Evolutionary conservation across 164 flowering plant species (phyloP).

Genomic region (Kalanchoe fedtschenkoi): DNA sequence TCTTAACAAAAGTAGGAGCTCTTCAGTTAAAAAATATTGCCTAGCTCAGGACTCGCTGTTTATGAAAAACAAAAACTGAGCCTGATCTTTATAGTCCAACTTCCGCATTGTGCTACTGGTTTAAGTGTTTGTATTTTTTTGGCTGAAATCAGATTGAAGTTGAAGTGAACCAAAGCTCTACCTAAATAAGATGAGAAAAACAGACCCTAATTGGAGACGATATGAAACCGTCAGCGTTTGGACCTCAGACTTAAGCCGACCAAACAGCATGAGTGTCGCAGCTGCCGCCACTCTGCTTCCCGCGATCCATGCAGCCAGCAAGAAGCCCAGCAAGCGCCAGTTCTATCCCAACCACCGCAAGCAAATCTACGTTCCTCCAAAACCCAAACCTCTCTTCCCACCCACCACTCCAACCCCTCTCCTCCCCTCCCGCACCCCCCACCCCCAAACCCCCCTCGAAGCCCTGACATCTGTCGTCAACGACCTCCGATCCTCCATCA

Average conservation of each 20-base stretch:
- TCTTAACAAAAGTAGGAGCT: too few species aligned
- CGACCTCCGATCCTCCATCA: constrained; percentile 40
- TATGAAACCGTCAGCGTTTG: too few species aligned
- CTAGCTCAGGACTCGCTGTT: too few species aligned
- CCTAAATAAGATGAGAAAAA: too few species aligned
- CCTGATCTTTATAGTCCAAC: too few species aligned
- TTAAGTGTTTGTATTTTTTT: too few species aligned
- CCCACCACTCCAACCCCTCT: constrained; percentile 56
- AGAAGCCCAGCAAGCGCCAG: neutral
- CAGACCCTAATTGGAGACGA: too few species aligned
- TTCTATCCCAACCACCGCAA: neutral
- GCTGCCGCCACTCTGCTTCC: neutral
- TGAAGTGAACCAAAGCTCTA: too few species aligned
- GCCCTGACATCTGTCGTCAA: constrained; percentile 47
- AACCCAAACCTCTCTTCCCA: constrained; percentile 13
- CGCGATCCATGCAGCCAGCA: neutral
- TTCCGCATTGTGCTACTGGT: too few species aligned
- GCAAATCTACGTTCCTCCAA: constrained; percentile 3
- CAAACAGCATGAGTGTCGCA: neutral
- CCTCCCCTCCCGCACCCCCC: constrained; percentile 23
- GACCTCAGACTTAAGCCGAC: neutral
- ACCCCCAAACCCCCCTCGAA: constrained; percentile 35
- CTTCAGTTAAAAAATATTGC: too few species aligned
- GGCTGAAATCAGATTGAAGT: too few species aligned
- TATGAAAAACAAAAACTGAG: too few species aligned